Base-by-base conservation (phyloP, 306 rosid species). In the Carpinus fangiana region DNA sequence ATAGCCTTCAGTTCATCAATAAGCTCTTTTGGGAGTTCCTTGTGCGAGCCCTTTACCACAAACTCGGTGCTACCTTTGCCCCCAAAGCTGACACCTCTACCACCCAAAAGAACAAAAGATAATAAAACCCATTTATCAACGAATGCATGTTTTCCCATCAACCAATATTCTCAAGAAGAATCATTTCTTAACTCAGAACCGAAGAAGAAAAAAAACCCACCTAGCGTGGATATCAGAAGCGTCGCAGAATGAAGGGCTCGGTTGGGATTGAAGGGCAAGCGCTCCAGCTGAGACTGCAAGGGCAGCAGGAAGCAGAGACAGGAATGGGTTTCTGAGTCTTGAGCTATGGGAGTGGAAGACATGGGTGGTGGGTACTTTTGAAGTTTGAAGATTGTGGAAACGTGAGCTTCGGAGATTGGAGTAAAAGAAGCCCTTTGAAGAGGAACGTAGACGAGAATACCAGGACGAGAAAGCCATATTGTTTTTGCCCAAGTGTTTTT, bases 241-340 rank as follows among this genome's bases (percentile, higher is more conserved):
- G 36, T 90, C 92, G 6, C 89, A 92, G 8, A 81, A 75, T 52
- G 96, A 86, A 72, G 85, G 85, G n/a, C n/a, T n/a, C n/a, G n/a
- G n/a, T n/a, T n/a, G n/a, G n/a, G n/a, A n/a, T n/a, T n/a, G n/a
- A 83, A 82, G 87, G 31, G 92, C 82, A 59, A 92, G 84, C 68
- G 98, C 88, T 46, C 88, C 97, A 55, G 89, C 91, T 5, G 92
- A 90, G 73, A 81, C 48, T n/a, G 89, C 94, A 11, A 94, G 82
- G 36, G 89, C 93, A 2, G 90, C 47, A 52, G 97, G 98, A 83
- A 92, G 82, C 69, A 90, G 76, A 8, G 90, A 76, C n/a, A 59
- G 80, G 57, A 57, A 79, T 53, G 79, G 76, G 0, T 56, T 47
- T 23, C 70, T 48, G 14, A 9, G 52, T 11, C 14, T 78, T 4